phyloP scores from a whole-genome alignment of 129 eudicot species.

The Chrysanthemum seticuspe region DNA sequence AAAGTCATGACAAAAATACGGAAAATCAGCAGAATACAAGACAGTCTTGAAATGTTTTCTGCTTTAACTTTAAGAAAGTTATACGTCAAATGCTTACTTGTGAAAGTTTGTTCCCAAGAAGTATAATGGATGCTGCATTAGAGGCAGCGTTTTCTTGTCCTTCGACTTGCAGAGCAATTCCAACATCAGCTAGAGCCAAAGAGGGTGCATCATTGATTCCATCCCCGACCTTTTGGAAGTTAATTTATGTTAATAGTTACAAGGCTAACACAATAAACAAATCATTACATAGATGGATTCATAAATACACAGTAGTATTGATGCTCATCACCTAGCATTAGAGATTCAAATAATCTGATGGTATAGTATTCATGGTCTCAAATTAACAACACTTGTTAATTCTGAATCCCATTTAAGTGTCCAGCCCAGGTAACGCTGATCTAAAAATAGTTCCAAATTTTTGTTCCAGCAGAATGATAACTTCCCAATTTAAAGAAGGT shows the following conservation, averaged over 20 bases:
- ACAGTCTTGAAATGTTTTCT: neutral
- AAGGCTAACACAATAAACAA: neutral
- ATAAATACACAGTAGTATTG: no score
- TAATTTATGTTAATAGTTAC: neutral
- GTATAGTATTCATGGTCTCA: neutral
- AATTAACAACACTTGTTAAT: neutral
- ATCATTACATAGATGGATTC: neutral
- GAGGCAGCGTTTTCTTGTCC: conserved; percentile 97
- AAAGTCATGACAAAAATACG: neutral
- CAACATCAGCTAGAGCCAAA: conserved; percentile 95
- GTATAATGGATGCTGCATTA: conserved; percentile 93
- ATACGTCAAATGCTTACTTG: conserved; percentile 47
- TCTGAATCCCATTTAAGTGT: neutral
- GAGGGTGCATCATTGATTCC: conserved; percentile 98
- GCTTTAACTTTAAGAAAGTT: neutral
- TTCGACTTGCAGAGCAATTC: conserved; percentile 85
- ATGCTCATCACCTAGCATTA: no score
- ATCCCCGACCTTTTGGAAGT: conserved; percentile 70
- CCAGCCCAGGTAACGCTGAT: neutral
- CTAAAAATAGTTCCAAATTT: neutral
- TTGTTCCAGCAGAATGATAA: neutral
- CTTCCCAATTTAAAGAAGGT: neutral
- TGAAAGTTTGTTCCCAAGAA: conserved; percentile 84
- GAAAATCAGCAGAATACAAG: no score
- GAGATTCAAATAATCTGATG: no score